A percentile compares a stretch with the other conserved stretches of the same genome.
Evolutionary conservation across 371 early-diverging fungal species (phyloP).

Genomic region (Mucor indicus): DNA sequence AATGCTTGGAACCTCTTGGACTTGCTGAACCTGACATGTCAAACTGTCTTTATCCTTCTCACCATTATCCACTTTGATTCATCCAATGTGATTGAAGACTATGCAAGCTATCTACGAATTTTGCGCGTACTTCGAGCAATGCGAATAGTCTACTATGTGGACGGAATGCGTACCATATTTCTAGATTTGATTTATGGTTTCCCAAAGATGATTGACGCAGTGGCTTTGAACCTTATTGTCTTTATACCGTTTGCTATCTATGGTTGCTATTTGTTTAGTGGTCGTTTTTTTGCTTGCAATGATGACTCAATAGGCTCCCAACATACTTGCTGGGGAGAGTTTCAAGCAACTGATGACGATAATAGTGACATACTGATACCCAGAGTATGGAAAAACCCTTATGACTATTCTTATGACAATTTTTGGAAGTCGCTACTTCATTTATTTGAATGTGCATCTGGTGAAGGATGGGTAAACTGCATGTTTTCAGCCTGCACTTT

Average conservation of each 20-base stretch:
- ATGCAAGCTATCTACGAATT: slow-evolving; percentile 12
- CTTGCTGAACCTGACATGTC: slow-evolving; percentile 25
- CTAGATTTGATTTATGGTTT: slow-evolving; percentile 45
- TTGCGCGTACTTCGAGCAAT: slow-evolving; percentile 44
- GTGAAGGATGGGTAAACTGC: slow-evolving; percentile 51
- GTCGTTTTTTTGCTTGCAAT: slow-evolving; percentile 43
- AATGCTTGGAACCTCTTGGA: slow-evolving; percentile 49
- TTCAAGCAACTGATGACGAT: slow-evolving; percentile 20
- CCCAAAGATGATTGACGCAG: slow-evolving; percentile 48
- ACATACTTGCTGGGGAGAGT: slow-evolving; percentile 40
- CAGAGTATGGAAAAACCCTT: slow-evolving; percentile 49
- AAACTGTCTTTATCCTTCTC: slow-evolving; percentile 20
- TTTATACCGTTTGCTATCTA: slow-evolving; percentile 57
- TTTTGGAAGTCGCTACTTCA: slow-evolving; percentile 42
- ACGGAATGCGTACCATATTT: slow-evolving; percentile 43
- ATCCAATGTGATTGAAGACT: background rate
- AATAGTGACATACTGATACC: slow-evolving; percentile 36
- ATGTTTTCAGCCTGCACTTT: background rate
- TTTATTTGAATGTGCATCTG: slow-evolving; percentile 54
- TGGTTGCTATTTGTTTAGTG: slow-evolving; percentile 48
- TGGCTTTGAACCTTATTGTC: slow-evolving; percentile 38
- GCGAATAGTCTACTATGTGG: slow-evolving; percentile 44
- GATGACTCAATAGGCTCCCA: slow-evolving; percentile 18
- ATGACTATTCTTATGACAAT: slow-evolving; percentile 49
- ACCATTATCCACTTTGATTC: background rate